phyloP scores from a whole-genome alignment of 2,329 filamentous ascomycete species.

The Geosmithia flava region DNA sequence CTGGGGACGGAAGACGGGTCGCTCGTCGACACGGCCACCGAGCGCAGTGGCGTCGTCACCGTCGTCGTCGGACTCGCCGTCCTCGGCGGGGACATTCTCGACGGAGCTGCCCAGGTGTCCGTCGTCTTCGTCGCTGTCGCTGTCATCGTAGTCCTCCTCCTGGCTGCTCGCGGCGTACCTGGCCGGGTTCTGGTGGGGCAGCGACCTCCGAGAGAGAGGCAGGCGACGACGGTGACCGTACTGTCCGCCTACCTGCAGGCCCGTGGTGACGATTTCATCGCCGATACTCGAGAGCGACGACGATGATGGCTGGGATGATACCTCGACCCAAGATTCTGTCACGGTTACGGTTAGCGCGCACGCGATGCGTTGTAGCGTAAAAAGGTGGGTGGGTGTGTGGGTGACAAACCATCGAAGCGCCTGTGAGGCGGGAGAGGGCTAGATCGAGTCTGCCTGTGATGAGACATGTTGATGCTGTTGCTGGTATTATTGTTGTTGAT shows the following conservation, averaged over 20 bases:
- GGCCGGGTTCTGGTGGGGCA: conserved; percentile 26
- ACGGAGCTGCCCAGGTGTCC: conserved; percentile 46
- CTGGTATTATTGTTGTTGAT: not conserved
- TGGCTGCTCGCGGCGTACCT: conserved; percentile 58
- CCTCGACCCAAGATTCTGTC: conserved; percentile 91
- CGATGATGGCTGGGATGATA: conserved; percentile 84
- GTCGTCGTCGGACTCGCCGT: conserved; percentile 37
- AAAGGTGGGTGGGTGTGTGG: not conserved
- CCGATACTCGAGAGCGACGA: conserved; percentile 78
- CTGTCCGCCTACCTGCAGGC: conserved; percentile 61
- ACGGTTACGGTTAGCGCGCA: not conserved
- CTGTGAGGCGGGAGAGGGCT: conserved; percentile 18
- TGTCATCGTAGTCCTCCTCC: conserved; percentile 90
- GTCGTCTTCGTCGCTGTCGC: conserved; percentile 82
- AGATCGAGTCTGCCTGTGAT: conserved; percentile 11
- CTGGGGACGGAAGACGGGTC: conserved; percentile 62
- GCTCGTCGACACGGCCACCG: conserved; percentile 29
- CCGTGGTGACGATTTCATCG: conserved; percentile 86
- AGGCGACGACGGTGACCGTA: conserved; percentile 47
- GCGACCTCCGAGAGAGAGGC: conserved; percentile 16
- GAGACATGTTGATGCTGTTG: conserved; percentile 8
- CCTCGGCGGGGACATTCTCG: conserved; percentile 33
- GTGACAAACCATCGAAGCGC: conserved; percentile 23
- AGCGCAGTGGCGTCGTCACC: conserved; percentile 78
- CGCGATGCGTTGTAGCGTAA: not conserved